Evolutionary conservation across 495 filamentous ascomycete species (phyloP), one percentile per base, ranked within the genome.

Genomic region (Hypoxylon perforatum): DNA sequence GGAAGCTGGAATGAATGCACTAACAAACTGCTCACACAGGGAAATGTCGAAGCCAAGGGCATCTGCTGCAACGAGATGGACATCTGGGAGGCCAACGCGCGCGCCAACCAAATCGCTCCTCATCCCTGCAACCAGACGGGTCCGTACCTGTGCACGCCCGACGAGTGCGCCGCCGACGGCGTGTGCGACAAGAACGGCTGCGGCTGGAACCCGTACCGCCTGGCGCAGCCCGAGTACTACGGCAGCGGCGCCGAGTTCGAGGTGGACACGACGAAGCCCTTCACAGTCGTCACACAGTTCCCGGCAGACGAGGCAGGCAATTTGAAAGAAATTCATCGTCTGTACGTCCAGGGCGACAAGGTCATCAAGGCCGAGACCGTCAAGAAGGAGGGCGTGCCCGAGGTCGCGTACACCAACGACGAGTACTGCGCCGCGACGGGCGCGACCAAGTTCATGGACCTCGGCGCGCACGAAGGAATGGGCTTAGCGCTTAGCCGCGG

Each of bases 241-340:
- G 79, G 71, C 10, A 42, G 57, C 9, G 86, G 88, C 3, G 76
- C 73, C 2, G 80, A 82, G 44, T 63, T 74, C 23, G 79, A 73
- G 9, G 84, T 92, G 30, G 86, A 92, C 76, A 89, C 89, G 3
- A 80, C 68, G 15, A 76, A 77, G 42, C 78, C 80, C 4, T 87
- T 91, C 67, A 91, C 88, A 1, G 87, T 91, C 38, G 83, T 90
- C 21, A 91, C 88, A 1, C 88, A 89, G 70, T 91, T 91, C 76
- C 63, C 85, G 5, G 86, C 86, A 25, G 77, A 74, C 57, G 81
- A 82, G 51, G 71, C 75, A 35, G 86, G 86, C 12, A 68, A 72
- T 4, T 77, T 91, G 19, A 73, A 49, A 42, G 82, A 87, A 70
- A 89, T 91, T 73, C 76, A 79, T 11, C 81, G 90, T 4, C 48